Conservation (phyloP, 1,284 basidiomycete genomes). For the Rhizoctonia solani region DNA sequence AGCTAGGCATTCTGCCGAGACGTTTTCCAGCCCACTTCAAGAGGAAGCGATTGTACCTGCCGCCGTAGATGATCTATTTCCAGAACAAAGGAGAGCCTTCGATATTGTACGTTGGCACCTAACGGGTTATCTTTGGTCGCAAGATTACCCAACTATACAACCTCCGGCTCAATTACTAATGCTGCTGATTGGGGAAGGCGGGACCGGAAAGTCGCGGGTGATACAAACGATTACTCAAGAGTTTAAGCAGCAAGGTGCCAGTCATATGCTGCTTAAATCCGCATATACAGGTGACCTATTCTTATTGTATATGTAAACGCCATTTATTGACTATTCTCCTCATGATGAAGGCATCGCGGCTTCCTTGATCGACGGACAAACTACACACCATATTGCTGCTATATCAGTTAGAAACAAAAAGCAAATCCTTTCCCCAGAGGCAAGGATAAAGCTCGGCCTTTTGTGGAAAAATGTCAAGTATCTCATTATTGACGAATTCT, state of each 20-base stretch:
- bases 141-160: not conserved
- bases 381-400: conserved; percentile 42
- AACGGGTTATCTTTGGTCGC: not conserved
- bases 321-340: no score
- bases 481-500: conserved; percentile 40
- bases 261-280: conserved; percentile 41
- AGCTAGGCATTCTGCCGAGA: no score
- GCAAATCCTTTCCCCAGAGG: not conserved
- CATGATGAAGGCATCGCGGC: conserved; percentile 44
- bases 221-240: conserved; percentile 20
- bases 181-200: conserved; percentile 32
- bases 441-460: not conserved
- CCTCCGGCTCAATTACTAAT: conserved; percentile 23
- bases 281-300: conserved; percentile 44
- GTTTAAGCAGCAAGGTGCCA: not conserved
- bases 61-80: no score
- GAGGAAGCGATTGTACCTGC: no score
- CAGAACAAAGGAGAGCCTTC: conserved; percentile 18
- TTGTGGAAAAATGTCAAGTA: conserved; percentile 38
- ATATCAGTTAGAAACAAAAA: not conserved
- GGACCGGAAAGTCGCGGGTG: conserved; percentile 36
- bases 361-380: conserved; percentile 46
- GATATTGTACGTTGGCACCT: conserved; percentile 22
- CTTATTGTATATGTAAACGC: no score
- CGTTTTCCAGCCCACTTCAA: no score